Conservation (phyloP, 805 yeast species). For the Candida sithepensis region DNA sequence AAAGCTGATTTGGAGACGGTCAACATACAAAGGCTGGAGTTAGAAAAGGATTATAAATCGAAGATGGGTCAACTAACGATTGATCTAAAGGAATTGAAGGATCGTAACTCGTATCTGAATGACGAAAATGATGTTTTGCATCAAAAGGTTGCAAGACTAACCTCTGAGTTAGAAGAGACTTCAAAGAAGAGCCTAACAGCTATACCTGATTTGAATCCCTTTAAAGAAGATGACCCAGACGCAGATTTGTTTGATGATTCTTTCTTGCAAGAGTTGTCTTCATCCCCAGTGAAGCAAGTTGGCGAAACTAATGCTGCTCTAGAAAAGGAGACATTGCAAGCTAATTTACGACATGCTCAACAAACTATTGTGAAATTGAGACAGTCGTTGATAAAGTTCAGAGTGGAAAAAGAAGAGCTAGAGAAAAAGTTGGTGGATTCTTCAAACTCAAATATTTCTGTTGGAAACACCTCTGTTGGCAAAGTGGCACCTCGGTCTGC, state of each 20-base stretch:
- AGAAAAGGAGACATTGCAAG: slow-evolving; percentile 62
- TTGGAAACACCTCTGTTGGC: background rate
- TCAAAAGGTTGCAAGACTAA: slow-evolving; percentile 31
- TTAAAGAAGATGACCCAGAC: slow-evolving; percentile 22
- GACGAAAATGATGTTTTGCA: slow-evolving; percentile 64
- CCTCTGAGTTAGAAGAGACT: slow-evolving; percentile 4
- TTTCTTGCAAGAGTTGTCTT: slow-evolving; percentile 29
- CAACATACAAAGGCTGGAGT: slow-evolving; percentile 35
- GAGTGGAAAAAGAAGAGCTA: slow-evolving; percentile 37
- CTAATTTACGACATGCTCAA: slow-evolving; percentile 64
- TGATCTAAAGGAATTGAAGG: slow-evolving; percentile 47
- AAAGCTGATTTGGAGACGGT: slow-evolving; percentile 48
- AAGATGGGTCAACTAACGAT: slow-evolving; percentile 34
- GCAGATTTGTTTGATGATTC: slow-evolving; percentile 36
- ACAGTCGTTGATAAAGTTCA: slow-evolving; percentile 42
- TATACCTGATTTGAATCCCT: slow-evolving; percentile 5
- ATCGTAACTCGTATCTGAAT: slow-evolving; percentile 55
- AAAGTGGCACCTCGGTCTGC: slow-evolving; percentile 1
- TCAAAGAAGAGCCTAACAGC: slow-evolving; percentile 18
- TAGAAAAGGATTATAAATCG: slow-evolving; percentile 37
- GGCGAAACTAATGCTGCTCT: slow-evolving; percentile 44
- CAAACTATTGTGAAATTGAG: slow-evolving; percentile 59
- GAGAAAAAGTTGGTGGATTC: slow-evolving; percentile 16
- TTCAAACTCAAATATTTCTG: background rate
- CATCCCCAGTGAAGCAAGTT: slow-evolving; percentile 32